Conservation (phyloP, 225 moss, liverwort and hornwort species). For the Bryoerythrophyllum caledonicum region DNA sequence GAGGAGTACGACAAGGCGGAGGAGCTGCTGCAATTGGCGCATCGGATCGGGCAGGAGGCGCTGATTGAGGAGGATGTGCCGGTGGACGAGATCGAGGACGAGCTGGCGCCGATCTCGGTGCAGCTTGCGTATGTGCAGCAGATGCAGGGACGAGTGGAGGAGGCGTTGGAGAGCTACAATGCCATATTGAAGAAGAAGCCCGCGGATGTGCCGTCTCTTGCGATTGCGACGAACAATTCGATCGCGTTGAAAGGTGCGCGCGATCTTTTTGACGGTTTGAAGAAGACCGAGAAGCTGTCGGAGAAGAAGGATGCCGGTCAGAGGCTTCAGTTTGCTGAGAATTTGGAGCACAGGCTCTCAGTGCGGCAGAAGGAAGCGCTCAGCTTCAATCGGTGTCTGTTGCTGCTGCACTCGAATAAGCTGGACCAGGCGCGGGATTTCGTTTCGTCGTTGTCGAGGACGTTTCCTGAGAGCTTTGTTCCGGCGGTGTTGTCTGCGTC, state of each 20-base stretch:
- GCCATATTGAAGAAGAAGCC: slow-evolving; percentile 77
- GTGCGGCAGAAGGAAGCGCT: slow-evolving; percentile 83
- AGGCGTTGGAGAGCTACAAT: slow-evolving; percentile 82
- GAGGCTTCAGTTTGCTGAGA: slow-evolving; percentile 78
- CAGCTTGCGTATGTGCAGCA: slow-evolving; percentile 96
- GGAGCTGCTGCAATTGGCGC: slow-evolving; percentile 83
- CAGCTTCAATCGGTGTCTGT: slow-evolving; percentile 79
- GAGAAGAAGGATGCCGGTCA: slow-evolving; percentile 82
- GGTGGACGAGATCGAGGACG: slow-evolving; percentile 76
- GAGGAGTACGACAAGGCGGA: slow-evolving; percentile 79
- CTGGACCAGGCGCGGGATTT: slow-evolving; percentile 89
- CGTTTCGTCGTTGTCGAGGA: slow-evolving; percentile 63
- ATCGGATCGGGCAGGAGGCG: slow-evolving; percentile 81
- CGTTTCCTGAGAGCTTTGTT: slow-evolving; percentile 64
- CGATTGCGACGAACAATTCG: slow-evolving; percentile 86
- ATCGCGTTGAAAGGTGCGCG: slow-evolving; percentile 85
- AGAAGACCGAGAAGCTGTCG: slow-evolving; percentile 92
- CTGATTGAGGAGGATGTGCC: slow-evolving; percentile 84
- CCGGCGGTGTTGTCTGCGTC: slow-evolving; percentile 74
- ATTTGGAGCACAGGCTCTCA: slow-evolving; percentile 76
- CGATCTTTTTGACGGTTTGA: slow-evolving; percentile 89
- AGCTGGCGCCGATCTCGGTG: slow-evolving; percentile 89
- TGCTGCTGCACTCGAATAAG: slow-evolving; percentile 88
- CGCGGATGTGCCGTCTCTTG: slow-evolving; percentile 72
- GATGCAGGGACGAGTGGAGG: slow-evolving; percentile 74